Base-by-base conservation (phyloP, 305 asterid genomes). In the Ajuga reptans region DNA sequence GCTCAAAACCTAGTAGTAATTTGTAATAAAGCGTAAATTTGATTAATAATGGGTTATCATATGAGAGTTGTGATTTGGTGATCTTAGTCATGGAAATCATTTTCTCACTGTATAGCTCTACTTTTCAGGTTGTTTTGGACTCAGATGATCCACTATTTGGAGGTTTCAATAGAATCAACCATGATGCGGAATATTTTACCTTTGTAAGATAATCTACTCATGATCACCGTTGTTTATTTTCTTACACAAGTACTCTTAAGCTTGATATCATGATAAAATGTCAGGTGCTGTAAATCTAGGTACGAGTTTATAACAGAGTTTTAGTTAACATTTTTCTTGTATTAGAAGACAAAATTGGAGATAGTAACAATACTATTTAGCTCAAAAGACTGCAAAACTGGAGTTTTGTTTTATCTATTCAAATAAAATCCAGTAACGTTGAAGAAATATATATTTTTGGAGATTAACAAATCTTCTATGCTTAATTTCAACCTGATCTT, bases 101-200 rank as follows among this genome's bases (percentile, higher is more conserved):
- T 24, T 59, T 42, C 55, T 47, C 31, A 81, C 50, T 10, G n/a
- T 11, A n/a, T 64, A 31, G 43, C 36, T 68, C 6, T 42, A 17
- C 66, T 66, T 67, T 84, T 78, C 83, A 93, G 98, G 76, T 87
- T 66, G 97, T 70, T 61, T 72, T 94, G 88, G 96, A 91, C 79
- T 91, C 99, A 0, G 97, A 94, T 72, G 89, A 81, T 60, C 60
- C 78, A 43, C 59, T 43, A n/a, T 94, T 87, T 75, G 99, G 96
- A 68, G 97, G 99, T 76, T 89, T 82, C 72, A 45, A 86, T 59
- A 85, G 99, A 87, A 83, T 91, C 8, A 81, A 72, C 72, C 92
- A 82, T 36, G 76, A 69, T 6, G 91, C 91, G 2, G 95, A 91
- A 73, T 87, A 79, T 81, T 93, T 91, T 78, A 78, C 96, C 74